These are phyloP conservation scores for Rhexocercosporidium sp. DNA, from an alignment of 2,329 filamentous ascomycete genomes.

Conservation along the genomic window DNA sequence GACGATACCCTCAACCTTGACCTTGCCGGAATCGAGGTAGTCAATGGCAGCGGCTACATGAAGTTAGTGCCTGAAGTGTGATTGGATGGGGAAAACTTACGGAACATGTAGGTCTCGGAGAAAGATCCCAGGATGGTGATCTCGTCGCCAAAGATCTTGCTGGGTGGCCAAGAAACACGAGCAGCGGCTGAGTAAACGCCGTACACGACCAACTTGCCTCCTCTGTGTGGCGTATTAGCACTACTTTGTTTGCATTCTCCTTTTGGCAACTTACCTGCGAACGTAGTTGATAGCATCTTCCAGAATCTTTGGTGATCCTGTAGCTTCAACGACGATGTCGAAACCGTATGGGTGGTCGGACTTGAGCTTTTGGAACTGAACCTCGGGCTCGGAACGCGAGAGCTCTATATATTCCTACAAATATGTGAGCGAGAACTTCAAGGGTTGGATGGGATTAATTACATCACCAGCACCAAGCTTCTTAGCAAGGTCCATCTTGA, in stretches of 20 bases:
- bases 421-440: background rate
- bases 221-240: conserved; percentile 14
- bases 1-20: conserved; percentile 70
- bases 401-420: conserved; percentile 54
- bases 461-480: conserved; percentile 59
- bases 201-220: conserved; percentile 69
- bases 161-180: conserved; percentile 70
- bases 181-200: conserved; percentile 68
- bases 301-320: conserved; percentile 70
- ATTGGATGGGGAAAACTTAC: conserved; percentile 41
- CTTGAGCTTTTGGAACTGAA: conserved; percentile 67
- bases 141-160: conserved; percentile 71
- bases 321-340: conserved; percentile 75
- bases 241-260: no score
- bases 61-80: conserved; percentile 22
- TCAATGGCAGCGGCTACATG: conserved; percentile 59
- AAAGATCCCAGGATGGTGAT: conserved; percentile 77
- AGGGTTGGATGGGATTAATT: background rate
- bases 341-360: conserved; percentile 73
- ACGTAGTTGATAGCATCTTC: conserved; percentile 75
- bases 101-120: conserved; percentile 77
- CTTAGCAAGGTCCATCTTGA: conserved; percentile 73
- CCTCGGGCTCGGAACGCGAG: conserved; percentile 57
- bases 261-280: conserved; percentile 60
- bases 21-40: conserved; percentile 63